Evolutionary conservation across 345 rosid genomes (phyloP).

Genomic region (Boechera divaricarpa): DNA sequence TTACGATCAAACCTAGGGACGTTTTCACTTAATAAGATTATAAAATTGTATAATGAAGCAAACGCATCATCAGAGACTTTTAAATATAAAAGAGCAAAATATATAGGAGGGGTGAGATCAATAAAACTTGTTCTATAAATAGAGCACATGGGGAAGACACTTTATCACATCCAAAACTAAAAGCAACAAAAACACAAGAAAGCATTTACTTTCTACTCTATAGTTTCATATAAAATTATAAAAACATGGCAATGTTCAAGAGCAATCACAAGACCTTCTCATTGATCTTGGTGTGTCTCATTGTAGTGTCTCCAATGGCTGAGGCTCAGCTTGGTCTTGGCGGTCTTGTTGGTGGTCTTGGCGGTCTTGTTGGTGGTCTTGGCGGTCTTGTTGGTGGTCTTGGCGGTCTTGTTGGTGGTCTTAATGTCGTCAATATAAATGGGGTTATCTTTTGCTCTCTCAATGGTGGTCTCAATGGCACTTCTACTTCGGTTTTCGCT

Average conservation of each 20-base stretch:
- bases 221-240: not conserved
- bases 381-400: conserved; percentile 49
- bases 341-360: conserved; percentile 41
- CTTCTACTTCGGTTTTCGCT: conserved; percentile 38
- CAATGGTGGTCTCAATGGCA: conserved; percentile 51
- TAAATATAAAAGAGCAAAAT: not conserved
- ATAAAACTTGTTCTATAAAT: conserved; percentile 40
- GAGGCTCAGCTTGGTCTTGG: conserved; percentile 65
- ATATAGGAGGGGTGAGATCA: not conserved
- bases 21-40: not conserved
- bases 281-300: conserved; percentile 38
- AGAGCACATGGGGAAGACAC: conserved; percentile 36
- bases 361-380: conserved; percentile 33
- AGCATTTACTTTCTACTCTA: not conserved
- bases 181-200: conserved; percentile 13
- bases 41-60: not conserved
- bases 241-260: conserved; percentile 34
- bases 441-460: conserved; percentile 59
- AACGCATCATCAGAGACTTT: conserved; percentile 1
- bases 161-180: conserved; percentile 40
- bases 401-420: conserved; percentile 34
- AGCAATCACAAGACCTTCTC: conserved; percentile 34
- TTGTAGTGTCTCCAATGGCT: conserved; percentile 45
- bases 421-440: conserved; percentile 52
- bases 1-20: conserved; percentile 7